These are phyloP conservation scores for Echium plantagineum DNA, from an alignment of 257 asterid genomes.

Conservation along the genomic window DNA sequence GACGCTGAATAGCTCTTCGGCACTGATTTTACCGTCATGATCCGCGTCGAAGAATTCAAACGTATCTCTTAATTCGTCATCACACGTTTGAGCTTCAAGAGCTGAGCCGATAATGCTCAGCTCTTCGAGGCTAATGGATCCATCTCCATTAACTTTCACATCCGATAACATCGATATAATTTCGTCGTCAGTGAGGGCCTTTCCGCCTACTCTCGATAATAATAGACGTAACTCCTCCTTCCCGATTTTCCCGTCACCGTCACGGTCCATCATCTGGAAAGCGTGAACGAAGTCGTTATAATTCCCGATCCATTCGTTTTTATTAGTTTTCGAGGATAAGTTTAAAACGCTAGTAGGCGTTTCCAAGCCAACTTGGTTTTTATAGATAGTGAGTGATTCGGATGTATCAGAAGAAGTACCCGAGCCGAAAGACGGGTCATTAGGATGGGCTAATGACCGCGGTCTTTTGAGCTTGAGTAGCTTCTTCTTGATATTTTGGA, in stretches of 20 bases:
- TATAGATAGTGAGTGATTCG: conserved; percentile 1
- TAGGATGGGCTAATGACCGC: conserved; percentile 17
- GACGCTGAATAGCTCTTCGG: conserved; percentile 56
- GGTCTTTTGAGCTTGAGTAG: conserved; percentile 21
- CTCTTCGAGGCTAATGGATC: conserved; percentile 55
- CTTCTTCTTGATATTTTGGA: conserved; percentile 35
- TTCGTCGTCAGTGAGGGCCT: conserved; percentile 51
- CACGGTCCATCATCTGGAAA: conserved; percentile 54
- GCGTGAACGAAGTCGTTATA: conserved; percentile 45
- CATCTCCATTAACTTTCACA: conserved; percentile 66
- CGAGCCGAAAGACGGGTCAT: conserved; percentile 20
- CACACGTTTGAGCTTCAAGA: conserved; percentile 44
- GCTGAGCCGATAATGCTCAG: conserved; percentile 42
- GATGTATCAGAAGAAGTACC: conserved; percentile 10
- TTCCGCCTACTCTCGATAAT: conserved; percentile 35
- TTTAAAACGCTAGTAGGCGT: conserved; percentile 81
- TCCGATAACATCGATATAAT: conserved; percentile 38
- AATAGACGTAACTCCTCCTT: conserved; percentile 45
- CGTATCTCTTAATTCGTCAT: conserved; percentile 41
- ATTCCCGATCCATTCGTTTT: conserved; percentile 12
- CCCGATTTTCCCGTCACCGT: conserved; percentile 53
- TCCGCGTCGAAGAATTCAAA: conserved; percentile 77
- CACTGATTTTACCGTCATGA: conserved; percentile 73
- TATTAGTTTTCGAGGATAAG: not conserved
- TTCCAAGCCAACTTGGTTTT: conserved; percentile 11